Evolutionary conservation across 371 early-diverging fungal genomes (phyloP).

Genomic region (Rhizopus arrhizus): DNA sequence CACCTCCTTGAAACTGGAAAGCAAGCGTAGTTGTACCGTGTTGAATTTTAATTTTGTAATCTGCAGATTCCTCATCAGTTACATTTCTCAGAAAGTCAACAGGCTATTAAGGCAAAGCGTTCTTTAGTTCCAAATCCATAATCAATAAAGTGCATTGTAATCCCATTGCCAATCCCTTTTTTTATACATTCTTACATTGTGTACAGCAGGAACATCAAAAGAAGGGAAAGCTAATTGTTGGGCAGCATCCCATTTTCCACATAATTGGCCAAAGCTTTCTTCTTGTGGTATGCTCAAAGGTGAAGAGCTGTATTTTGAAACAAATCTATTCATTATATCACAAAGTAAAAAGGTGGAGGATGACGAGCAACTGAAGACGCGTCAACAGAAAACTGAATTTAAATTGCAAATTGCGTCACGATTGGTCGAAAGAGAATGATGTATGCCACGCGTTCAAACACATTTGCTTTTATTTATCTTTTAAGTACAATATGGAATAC

Average conservation of each 20-base stretch:
- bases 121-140: neutral
- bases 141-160: too few species aligned
- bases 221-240: constrained; percentile 68
- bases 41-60: constrained; percentile 79
- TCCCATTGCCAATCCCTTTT: neutral
- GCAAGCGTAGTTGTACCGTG: constrained; percentile 99
- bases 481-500: constrained; percentile 26
- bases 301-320: constrained; percentile 57
- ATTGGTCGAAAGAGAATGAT: too few species aligned
- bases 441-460: constrained; percentile 13
- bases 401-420: constrained; percentile 6
- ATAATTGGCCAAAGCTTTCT: constrained; percentile 32
- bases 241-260: constrained; percentile 65
- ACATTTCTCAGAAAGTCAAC: constrained; percentile 64
- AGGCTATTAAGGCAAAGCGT: constrained; percentile 49
- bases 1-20: constrained; percentile 97
- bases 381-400: neutral
- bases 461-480: neutral
- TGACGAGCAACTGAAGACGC: constrained; percentile 14
- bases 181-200: constrained; percentile 58
- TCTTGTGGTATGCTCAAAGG: constrained; percentile 44
- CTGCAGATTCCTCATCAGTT: constrained; percentile 63
- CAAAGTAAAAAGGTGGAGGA: constrained; percentile 7
- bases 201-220: constrained; percentile 73
- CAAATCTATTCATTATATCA: constrained; percentile 56